phyloP scores from a whole-genome alignment of 495 filamentous ascomycete species.

The Neurospora intermedia region DNA sequence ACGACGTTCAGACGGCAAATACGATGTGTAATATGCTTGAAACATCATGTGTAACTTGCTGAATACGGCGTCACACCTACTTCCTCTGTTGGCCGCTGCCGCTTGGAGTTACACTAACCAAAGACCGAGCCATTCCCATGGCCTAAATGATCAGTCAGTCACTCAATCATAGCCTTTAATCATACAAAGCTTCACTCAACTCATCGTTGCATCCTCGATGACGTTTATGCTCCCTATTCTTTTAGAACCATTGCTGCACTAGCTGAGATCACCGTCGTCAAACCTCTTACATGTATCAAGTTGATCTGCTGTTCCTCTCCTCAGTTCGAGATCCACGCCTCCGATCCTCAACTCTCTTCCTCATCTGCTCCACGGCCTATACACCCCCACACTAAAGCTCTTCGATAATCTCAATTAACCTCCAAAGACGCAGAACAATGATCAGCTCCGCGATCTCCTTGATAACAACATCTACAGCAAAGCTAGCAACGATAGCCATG shows the following conservation, averaged over 20 bases:
- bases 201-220: background rate
- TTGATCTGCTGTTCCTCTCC: background rate
- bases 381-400: slow-evolving; percentile 47
- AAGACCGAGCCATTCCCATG: background rate
- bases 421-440: slow-evolving; percentile 57
- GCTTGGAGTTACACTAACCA: background rate
- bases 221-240: background rate
- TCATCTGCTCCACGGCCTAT: slow-evolving; percentile 27
- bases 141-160: background rate
- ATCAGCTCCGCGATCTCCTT: slow-evolving; percentile 54
- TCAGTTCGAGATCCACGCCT: slow-evolving; percentile 10
- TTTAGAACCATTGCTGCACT: background rate
- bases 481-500: slow-evolving; percentile 47
- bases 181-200: background rate
- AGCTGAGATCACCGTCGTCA: background rate
- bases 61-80: background rate
- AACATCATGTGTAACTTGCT: background rate
- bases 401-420: slow-evolving; percentile 58
- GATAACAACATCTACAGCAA: slow-evolving; percentile 46
- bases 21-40: background rate
- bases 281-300: background rate
- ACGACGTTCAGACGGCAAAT: background rate
- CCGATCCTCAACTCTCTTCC: slow-evolving; percentile 8
- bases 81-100: background rate
- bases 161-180: background rate